A percentile compares a stretch with the other conserved stretches of the same genome.
Conservation (phyloP, 106 monocot genomes). For the Dioscorea alata region DNA sequence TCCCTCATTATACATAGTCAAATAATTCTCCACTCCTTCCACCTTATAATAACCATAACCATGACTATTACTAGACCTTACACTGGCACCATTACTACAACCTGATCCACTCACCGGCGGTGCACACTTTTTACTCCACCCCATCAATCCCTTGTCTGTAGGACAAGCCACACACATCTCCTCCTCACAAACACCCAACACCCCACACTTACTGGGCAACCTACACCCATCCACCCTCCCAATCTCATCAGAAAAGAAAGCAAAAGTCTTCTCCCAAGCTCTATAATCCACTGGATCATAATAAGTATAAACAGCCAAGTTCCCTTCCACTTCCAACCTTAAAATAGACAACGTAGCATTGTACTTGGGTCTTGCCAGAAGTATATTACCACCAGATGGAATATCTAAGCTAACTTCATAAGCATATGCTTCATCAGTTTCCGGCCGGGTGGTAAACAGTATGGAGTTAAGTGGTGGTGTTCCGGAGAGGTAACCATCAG, state of each 20-base stretch:
- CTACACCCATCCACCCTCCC: conserved; percentile 24
- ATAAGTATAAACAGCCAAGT: conserved; percentile 40
- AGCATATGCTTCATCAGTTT: conserved; percentile 13
- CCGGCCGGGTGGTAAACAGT: conserved; percentile 17
- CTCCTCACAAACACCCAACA: conserved; percentile 37
- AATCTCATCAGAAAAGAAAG: conserved; percentile 25
- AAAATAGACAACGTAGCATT: conserved; percentile 39
- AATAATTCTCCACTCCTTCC: conserved; percentile 46
- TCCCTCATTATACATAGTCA: conserved; percentile 22
- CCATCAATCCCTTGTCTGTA: conserved; percentile 25
- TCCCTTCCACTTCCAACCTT: conserved; percentile 42
- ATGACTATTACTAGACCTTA: too few species aligned
- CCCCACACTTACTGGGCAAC: conserved; percentile 40
- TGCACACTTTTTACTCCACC: conserved; percentile 35
- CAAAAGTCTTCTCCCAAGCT: conserved; percentile 41
- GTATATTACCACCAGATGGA: conserved; percentile 1
- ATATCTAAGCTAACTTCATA: conserved; percentile 17
- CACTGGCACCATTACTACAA: not conserved
- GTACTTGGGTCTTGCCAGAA: conserved; percentile 40
- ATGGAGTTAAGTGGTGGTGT: not conserved
- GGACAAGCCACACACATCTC: conserved; percentile 70
- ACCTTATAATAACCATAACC: conserved; percentile 33
- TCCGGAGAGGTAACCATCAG: conserved; percentile 10
- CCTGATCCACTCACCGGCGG: conserved; percentile 6
- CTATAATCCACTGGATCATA: conserved; percentile 47